phyloP scores from a whole-genome alignment of 352 stramenopile genomes.

The Discostella stelligera region DNA sequence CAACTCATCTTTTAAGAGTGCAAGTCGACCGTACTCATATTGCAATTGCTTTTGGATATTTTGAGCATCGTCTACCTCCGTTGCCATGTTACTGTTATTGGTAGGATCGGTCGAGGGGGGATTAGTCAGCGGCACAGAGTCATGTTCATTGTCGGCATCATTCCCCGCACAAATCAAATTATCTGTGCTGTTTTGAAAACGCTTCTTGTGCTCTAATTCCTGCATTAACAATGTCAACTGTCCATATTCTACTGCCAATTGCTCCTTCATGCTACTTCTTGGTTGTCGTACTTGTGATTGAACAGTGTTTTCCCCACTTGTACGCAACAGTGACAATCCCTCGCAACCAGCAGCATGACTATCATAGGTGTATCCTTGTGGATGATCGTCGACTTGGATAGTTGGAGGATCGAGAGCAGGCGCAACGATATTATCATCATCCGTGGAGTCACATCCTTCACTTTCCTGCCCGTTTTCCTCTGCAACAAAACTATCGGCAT shows the following conservation, averaged over 20 bases:
- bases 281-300: neutral
- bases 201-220: conserved; percentile 37
- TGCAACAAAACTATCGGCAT: neutral
- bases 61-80: neutral
- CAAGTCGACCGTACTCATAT: neutral
- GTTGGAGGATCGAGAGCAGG: neutral
- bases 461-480: neutral
- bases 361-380: neutral
- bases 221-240: conserved; percentile 39
- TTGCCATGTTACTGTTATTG: neutral
- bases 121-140: neutral
- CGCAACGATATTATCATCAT: neutral
- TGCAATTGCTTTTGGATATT: neutral
- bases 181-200: neutral
- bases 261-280: conserved; percentile 17
- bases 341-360: neutral
- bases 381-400: neutral
- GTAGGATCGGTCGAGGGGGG: neutral
- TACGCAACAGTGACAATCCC: too few species aligned
- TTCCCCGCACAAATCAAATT: neutral
- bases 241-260: conserved; percentile 35
- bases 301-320: neutral
- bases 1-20: neutral
- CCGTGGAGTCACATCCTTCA: neutral
- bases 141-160: conserved; percentile 2